Base-by-base conservation (phyloP, 1,139 yeast genomes). In the Magnusiomyces fungicola region DNA sequence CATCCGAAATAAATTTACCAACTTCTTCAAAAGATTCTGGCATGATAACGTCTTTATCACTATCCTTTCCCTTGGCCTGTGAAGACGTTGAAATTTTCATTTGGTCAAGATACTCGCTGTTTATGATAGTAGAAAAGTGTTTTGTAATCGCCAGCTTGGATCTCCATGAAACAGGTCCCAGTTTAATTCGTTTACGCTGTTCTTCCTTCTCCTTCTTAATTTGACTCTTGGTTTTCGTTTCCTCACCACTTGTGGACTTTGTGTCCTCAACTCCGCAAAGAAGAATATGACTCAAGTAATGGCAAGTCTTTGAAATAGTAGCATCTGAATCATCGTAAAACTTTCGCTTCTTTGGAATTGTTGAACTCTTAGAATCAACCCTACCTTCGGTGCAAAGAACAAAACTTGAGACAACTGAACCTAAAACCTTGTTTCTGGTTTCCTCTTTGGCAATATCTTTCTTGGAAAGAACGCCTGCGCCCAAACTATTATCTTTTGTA, bases 91-190 rank as follows among this genome's bases (percentile, higher is more conserved):
- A n/a, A n/a, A n/a, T n/a, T n/a, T 32, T n/a, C 16, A 32, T 32
- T 5, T n/a, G n/a, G 10, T 7, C 16, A 21, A 43, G 19, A 43
- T 24, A 43, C 19, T 43, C 39, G 5, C 33, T 16, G 16, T 30
- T 32, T 29, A 22, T 43, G 16, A 43, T 25, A 29, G 18, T 21
- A 6, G 25, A 14, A 23, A 43, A 22, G 9, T 14, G 14, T 14
- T 32, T 30, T 6, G 45, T 39, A 9, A 68, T 61, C 3, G 70
- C 69, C 3, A 75, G 53, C 56, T 78, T 78, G 0, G 82, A 73
- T 58, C 84, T 72, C 88, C 88, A 81, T 0, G 86, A 76, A 47
- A 14, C 23, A 25, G 48, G 47, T n/a, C 43, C 43, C n/a, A n/a
- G n/a, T n/a, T n/a, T n/a, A n/a, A n/a, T n/a, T n/a, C n/a, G n/a